A percentile compares a stretch with the other conserved stretches of the same genome.
phyloP scores from a whole-genome alignment of 2,329 filamentous ascomycete species.

The Botrytis pseudocinerea region DNA sequence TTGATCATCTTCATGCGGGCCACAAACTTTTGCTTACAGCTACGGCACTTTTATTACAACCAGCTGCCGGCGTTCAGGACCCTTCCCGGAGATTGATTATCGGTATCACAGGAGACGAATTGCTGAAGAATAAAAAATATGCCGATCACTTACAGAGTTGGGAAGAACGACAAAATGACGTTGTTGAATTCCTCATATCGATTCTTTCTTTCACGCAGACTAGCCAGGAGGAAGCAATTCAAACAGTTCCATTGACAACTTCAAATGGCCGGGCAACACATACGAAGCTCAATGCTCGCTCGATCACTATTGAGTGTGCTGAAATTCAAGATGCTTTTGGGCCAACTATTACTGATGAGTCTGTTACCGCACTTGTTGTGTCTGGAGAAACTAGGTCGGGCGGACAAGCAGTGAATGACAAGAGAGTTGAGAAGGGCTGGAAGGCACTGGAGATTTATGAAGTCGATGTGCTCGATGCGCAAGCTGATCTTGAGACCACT shows the following conservation, averaged over 20 bases:
- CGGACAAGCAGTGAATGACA: conserved; percentile 83
- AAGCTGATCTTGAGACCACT: conserved; percentile 50
- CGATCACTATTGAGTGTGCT: conserved; percentile 72
- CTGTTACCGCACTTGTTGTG: conserved; percentile 78
- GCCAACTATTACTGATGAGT: conserved; percentile 80
- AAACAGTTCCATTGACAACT: conserved; percentile 31
- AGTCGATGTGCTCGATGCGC: conserved; percentile 80
- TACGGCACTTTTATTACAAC: conserved; percentile 68
- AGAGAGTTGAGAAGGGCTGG: conserved; percentile 76
- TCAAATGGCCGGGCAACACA: conserved; percentile 54
- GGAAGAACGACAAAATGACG: conserved; percentile 68
- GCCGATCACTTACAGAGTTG: conserved; percentile 79
- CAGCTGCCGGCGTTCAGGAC: conserved; percentile 43
- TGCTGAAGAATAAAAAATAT: conserved; percentile 87
- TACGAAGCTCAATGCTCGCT: conserved; percentile 58
- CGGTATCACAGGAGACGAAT: conserved; percentile 84
- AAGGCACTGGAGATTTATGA: conserved; percentile 75
- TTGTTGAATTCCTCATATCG: conserved; percentile 72
- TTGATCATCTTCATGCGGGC: conserved; percentile 92
- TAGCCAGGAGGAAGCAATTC: conserved; percentile 41
- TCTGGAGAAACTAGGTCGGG: conserved; percentile 86
- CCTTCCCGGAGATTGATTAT: conserved; percentile 65
- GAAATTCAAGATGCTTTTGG: conserved; percentile 87
- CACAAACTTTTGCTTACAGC: conserved; percentile 97
- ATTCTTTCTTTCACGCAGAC: conserved; percentile 51